Base-by-base conservation (phyloP, 1,139 yeast genomes). In the Taphrina wiesneri region DNA sequence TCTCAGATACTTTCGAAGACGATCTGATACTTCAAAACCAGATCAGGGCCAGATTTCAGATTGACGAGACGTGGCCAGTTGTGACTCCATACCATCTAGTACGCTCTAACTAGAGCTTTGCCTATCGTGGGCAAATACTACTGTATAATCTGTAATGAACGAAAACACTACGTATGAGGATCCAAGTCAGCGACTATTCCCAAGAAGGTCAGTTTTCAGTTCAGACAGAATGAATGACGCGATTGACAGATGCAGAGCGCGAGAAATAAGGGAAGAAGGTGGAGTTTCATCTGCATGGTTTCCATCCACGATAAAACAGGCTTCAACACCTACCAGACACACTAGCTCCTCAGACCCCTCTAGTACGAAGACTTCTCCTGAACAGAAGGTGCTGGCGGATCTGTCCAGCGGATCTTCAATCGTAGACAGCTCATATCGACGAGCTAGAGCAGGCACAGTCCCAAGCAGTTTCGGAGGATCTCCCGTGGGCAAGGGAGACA, bases 401-500 rank as follows among this genome's bases (percentile, higher is more conserved):
- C 49, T 54, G 19, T 30, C 69, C 19, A 59, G 67, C 9, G 41
- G 41, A 5, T 5, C 43, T n/a, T 17, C 43, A 11, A 19, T 34
- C 21, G 43, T 21, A 25, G 63, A 43, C 49, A 43, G 69, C 28
- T 63, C 70, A 13, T 70, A 68, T 51, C 65, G 70, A 34, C 75
- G 82, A 25, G 79, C 81, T 1, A 73, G 82, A 57, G 81, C 82
- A 3, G 82, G 81, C 17, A 79, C 82, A 34, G 73, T 79, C 56
- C 82, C 82, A 15, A 77, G 81, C 39, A 70, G 81, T 51, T 73
- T 78, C 25, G 74, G 79, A 51, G 76, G 78, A 13, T 56, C 69
- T 26, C 59, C 43, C 60, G 70, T 21, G 65, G 65, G 61, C 65
- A 62, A 26, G 51, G 51, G 56, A 66, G 32, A 21, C 60, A 6